Evolutionary conservation across 1,284 basidiomycete genomes (phyloP), one percentile per base, ranked within the genome.

Genomic region (Xerocomus subilludens): DNA sequence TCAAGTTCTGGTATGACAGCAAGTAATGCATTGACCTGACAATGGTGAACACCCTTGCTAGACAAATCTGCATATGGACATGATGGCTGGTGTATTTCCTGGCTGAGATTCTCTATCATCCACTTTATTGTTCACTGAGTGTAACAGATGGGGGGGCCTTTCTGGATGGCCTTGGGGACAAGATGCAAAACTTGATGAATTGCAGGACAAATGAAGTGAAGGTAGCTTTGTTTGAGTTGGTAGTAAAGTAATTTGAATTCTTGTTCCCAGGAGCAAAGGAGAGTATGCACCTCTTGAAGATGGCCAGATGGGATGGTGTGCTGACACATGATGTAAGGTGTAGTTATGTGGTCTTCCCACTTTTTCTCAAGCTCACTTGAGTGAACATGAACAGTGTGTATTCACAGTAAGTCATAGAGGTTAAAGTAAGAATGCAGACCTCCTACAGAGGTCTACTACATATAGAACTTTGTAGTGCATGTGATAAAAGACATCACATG

Each of bases 41-140:
- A 32, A 23, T n/a, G 25, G 4, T 21, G 36, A 5, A 55, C 36
- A 38, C 64, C 64, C 42, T 65, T 33, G 21, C n/a, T 47, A 4
- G 27, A n/a, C n/a, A 74, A 64, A n/a, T 74, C 72, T 10, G 36
- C 47, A 5, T 45, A 45, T 53, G 42, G 11, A 55, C 66, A 14
- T 63, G 58, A 73, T 4, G 71, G 67, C 23, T 74, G 73, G 1
- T 16, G 33, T 4, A 76, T 76, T n/a, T 78, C 66, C 3, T 73
- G 67, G 5, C 59, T 55, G 3, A 78, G 60, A 9, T 74, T 76
- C 1, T 72, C 72, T 5, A 78, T 78, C 0, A 70, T 78, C 0
- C 56, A 10, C 11, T 78, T 74, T n/a, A 78, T 71, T 0, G 69
- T 78, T 70, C 74, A 78, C 20, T 78, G 77, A 3, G 70, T 67